phyloP scores from a whole-genome alignment of 169 alveolate genomes.

The Eimeria maxima region DNA sequence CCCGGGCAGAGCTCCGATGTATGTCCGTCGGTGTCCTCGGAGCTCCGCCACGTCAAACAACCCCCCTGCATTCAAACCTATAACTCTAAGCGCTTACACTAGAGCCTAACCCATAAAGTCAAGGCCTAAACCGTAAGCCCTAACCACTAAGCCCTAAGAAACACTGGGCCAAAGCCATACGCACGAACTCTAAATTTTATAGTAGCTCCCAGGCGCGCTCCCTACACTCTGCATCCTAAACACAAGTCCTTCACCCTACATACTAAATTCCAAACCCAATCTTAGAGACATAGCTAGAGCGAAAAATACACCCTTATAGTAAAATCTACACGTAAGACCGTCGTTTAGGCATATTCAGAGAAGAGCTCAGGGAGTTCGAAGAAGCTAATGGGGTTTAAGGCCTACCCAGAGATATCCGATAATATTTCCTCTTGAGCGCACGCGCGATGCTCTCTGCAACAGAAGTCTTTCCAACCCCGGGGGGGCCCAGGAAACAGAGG shows the following conservation, averaged over 20 bases:
- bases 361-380: too few relatives aligned
- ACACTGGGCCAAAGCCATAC: too few relatives aligned
- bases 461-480: slow-evolving; percentile 98
- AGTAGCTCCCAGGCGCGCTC: background rate
- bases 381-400: background rate
- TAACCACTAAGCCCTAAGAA: too few relatives aligned
- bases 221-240: background rate
- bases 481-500: slow-evolving; percentile 97
- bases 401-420: slow-evolving; percentile 88
- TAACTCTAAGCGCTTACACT: background rate
- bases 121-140: background rate
- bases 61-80: slow-evolving; percentile 91
- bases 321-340: too few relatives aligned
- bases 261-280: background rate
- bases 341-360: too few relatives aligned
- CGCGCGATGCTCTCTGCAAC: slow-evolving; percentile 95
- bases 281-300: background rate
- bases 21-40: slow-evolving; percentile 97
- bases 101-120: background rate
- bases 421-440: slow-evolving; percentile 93
- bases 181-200: too few relatives aligned
- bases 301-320: background rate
- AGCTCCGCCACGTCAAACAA: slow-evolving; percentile 96
- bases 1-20: slow-evolving; percentile 98
- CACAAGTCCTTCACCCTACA: background rate